Evolutionary conservation across 2,329 filamentous ascomycete genomes (phyloP), one percentile per base, ranked within the genome.

Genomic region (Myriosclerotinia scirpicola): DNA sequence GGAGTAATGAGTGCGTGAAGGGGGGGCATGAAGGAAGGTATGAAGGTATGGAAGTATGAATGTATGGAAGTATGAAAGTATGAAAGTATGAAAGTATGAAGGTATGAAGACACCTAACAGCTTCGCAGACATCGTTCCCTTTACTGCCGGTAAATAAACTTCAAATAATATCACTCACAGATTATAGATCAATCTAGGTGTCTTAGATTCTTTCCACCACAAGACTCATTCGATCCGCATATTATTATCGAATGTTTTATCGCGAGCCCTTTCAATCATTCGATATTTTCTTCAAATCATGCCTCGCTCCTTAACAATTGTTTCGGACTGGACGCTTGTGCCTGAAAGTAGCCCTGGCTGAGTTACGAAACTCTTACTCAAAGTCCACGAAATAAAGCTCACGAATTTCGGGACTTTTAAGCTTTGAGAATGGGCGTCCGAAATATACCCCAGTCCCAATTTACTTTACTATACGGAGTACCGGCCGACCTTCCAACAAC

Each of bases 81-180:
- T n/a, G 34, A 46, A 15, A 40, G 12, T 34, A 17, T 42, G 2
- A 36, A 46, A 20, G 17, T 59, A 34, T 12, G 12, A 36, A 26
- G 12, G 38, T 44, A 11, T 44, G 8, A 26, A n/a, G 22, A 22
- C 20, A 38, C 38, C 7, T 22, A 11, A 7, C 3, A 48, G 30
- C 42, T 60, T 26, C 44, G n/a, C 15, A 38, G 56, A 38, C 4
- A 60, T 50, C 56, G 5, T 36, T 34, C 30, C 14, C 30, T 36
- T 4, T 36, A 14, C 42, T 20, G 22, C 20, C 5, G 5, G 30
- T n/a, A n/a, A n/a, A n/a, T n/a, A n/a, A 59, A 40, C 26, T 48
- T 48, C 42, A 46, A 48, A 60, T 17, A 60, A 22, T n/a, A 38
- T 48, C 56, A 60, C 56, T 60, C 44, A 60, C 58, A 26, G 38